These are phyloP conservation scores for Trichosporon ovoides DNA, from an alignment of 1,284 basidiomycete species.

Conservation along the genomic window DNA sequence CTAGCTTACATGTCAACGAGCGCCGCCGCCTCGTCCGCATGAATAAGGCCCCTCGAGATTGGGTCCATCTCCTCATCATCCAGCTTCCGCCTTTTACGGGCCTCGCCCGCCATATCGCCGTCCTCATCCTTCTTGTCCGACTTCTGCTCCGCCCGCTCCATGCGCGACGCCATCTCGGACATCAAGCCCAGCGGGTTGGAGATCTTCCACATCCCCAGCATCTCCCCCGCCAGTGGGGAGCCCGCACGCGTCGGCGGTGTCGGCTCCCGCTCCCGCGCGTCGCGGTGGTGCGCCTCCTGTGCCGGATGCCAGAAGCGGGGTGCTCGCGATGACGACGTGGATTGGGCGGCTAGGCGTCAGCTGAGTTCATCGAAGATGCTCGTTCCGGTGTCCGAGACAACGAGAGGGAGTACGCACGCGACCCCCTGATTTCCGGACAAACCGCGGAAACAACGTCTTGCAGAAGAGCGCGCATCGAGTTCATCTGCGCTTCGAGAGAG, in stretches of 20 bases:
- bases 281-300: neutral
- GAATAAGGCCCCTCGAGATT: constrained; percentile 55
- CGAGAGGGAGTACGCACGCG: neutral
- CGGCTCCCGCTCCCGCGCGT: neutral
- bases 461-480: constrained; percentile 66
- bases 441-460: constrained; percentile 60
- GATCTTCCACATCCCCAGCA: constrained; percentile 18
- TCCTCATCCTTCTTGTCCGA: constrained; percentile 9
- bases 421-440: neutral
- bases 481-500: constrained; percentile 69
- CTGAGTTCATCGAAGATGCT: too few relatives aligned
- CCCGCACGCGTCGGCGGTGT: neutral
- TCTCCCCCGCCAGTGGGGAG: constrained; percentile 11
- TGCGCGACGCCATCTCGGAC: constrained; percentile 22
- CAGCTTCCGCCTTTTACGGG: neutral
- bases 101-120: neutral
- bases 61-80: constrained; percentile 16
- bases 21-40: constrained; percentile 68
- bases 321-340: neutral
- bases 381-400: too few relatives aligned
- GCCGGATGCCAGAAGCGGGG: constrained; percentile 6
- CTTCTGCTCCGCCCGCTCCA: constrained; percentile 18
- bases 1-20: constrained; percentile 65
- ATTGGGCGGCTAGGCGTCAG: neutral
- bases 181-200: constrained; percentile 23